phyloP scores from a whole-genome alignment of 768 basidiomycete genomes.

The Psilocybe cyanescens region DNA sequence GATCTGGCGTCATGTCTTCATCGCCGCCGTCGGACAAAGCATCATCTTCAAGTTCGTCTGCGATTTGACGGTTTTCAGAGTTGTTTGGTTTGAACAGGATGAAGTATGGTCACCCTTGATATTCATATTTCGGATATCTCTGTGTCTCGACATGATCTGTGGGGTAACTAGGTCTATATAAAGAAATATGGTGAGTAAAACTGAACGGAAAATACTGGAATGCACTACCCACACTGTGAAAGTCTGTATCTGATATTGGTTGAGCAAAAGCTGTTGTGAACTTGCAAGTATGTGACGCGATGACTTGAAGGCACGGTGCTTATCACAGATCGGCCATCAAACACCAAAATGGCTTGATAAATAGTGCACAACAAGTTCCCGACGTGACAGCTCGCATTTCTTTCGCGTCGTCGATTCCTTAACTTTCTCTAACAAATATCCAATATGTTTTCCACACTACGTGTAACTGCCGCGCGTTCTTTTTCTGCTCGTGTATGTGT shows the following conservation, averaged over 20 bases:
- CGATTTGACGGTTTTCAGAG: slow-evolving; percentile 6
- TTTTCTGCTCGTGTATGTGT: slow-evolving; percentile 51
- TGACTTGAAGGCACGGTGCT: background rate
- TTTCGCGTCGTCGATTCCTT: background rate
- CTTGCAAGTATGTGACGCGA: too few relatives aligned
- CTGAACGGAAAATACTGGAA: too few relatives aligned
- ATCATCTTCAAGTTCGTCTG: slow-evolving; percentile 88
- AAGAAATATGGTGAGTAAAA: background rate
- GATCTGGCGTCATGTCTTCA: slow-evolving; percentile 79
- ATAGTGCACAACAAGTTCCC: slow-evolving; percentile 17
- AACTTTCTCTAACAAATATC: background rate
- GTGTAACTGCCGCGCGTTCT: slow-evolving; percentile 37
- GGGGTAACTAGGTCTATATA: background rate
- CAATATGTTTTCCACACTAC: slow-evolving; percentile 57
- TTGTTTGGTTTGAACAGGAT: background rate
- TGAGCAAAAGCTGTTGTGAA: too few relatives aligned
- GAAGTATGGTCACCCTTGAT: slow-evolving; percentile 56
- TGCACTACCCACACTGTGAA: too few relatives aligned
- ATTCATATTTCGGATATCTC: slow-evolving; percentile 85
- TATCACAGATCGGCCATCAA: slow-evolving; percentile 7
- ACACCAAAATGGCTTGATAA: slow-evolving; percentile 13
- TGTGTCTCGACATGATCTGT: slow-evolving; percentile 84
- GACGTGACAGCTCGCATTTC: background rate
- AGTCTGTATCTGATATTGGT: too few relatives aligned
- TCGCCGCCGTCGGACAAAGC: slow-evolving; percentile 79